phyloP scores from a whole-genome alignment of 768 basidiomycete genomes.

The Tylopilus plumbeoviolaceoides region DNA sequence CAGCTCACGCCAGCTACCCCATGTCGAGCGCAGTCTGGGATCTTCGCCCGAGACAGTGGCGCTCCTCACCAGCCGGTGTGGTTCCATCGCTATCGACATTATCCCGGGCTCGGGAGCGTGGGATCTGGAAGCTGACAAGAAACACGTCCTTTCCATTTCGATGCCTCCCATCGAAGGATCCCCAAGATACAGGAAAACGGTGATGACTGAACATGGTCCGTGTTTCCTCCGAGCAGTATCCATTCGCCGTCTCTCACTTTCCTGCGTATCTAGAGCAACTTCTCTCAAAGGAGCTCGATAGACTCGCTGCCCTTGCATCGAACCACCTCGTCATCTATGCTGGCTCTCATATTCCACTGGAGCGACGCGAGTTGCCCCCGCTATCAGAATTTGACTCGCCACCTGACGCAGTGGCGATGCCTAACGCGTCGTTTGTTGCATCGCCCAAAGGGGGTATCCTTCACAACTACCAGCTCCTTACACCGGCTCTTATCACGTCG shows the following conservation, averaged over 20 bases:
- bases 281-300: conserved; percentile 47
- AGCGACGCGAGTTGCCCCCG: conserved; percentile 39
- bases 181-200: conserved; percentile 41
- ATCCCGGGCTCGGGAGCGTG: conserved; percentile 36
- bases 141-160: conserved; percentile 54
- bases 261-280: conserved; percentile 34
- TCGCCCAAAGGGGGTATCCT: conserved; percentile 57
- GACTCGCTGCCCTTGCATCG: conserved; percentile 46
- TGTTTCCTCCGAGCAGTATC: not conserved
- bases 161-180: conserved; percentile 47
- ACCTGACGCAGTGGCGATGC: conserved; percentile 14
- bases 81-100: conserved; percentile 44
- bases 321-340: conserved; percentile 66
- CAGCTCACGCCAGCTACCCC: conserved; percentile 59
- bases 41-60: conserved; percentile 37
- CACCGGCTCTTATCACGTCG: conserved; percentile 64
- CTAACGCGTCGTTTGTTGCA: conserved; percentile 30
- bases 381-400: conserved; percentile 28
- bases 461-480: conserved; percentile 71
- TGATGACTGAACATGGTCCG: conserved; percentile 56
- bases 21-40: conserved; percentile 37
- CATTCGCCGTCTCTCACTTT: not conserved
- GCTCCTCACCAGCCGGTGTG: conserved; percentile 49
- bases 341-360: conserved; percentile 43
- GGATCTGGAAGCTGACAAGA: conserved; percentile 35